phyloP scores from a whole-genome alignment of 306 rosid species.

The Fagus sylvatica region DNA sequence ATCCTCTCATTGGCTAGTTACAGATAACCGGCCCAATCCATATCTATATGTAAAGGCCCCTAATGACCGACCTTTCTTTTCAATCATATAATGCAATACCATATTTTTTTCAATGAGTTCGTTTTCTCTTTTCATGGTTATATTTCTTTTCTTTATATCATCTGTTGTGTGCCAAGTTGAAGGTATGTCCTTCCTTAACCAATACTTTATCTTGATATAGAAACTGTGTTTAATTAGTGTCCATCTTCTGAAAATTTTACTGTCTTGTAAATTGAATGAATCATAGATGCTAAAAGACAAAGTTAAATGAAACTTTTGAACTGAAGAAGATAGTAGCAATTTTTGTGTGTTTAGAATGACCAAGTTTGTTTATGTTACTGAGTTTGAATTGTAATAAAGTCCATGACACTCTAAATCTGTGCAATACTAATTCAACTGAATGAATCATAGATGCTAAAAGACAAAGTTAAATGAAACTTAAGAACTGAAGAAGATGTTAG shows the following conservation, averaged over 20 bases:
- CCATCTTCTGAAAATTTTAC: background rate
- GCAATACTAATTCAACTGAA: slow-evolving; percentile 14
- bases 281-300: background rate
- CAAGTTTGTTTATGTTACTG: background rate
- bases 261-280: slow-evolving; percentile 12
- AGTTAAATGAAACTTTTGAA: background rate
- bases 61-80: too few relatives aligned
- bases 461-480: background rate
- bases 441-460: slow-evolving; percentile 1
- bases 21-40: too few relatives aligned
- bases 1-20: too few relatives aligned
- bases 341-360: background rate
- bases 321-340: background rate
- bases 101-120: slow-evolving; percentile 71
- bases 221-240: too few relatives aligned
- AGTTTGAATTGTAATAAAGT: background rate
- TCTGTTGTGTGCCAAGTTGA: slow-evolving; percentile 61
- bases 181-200: slow-evolving; percentile 52
- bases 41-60: too few relatives aligned
- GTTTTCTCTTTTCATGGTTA: slow-evolving; percentile 35
- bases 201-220: background rate
- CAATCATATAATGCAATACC: too few relatives aligned
- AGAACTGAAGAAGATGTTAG: background rate
- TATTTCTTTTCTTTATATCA: slow-evolving; percentile 43
- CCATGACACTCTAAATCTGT: slow-evolving; percentile 22